Evolutionary conservation across 208 protist species (phyloP).

Genomic region (Acanthamoeba triangularis): DNA sequence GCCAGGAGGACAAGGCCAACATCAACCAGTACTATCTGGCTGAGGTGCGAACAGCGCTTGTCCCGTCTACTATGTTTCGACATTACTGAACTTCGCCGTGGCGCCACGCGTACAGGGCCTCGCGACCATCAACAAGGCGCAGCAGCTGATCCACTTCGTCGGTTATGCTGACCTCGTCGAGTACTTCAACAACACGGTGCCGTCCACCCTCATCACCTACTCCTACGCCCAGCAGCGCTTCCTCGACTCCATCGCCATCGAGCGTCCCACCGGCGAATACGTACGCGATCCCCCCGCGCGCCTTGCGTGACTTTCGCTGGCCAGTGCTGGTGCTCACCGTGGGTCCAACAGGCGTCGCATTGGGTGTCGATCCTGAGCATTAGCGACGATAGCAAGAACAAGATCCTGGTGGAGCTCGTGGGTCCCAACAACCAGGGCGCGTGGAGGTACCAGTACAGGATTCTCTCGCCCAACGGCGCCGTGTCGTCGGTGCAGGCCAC

Average conservation of each 20-base stretch:
- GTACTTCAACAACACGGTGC: slow-evolving; percentile 9
- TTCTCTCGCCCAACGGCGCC: background rate
- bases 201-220: slow-evolving; percentile 66
- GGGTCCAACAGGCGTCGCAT: background rate
- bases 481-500: background rate
- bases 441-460: slow-evolving; percentile 27
- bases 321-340: background rate
- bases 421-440: slow-evolving; percentile 3
- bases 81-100: background rate
- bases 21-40: slow-evolving; percentile 2
- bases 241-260: background rate
- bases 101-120: background rate
- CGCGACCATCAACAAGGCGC: background rate
- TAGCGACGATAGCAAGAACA: background rate
- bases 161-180: background rate
- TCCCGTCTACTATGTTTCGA: no score
- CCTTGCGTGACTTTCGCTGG: background rate
- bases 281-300: background rate
- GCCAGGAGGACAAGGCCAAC: background rate
- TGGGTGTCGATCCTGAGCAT: slow-evolving; percentile 17
- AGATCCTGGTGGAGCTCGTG: slow-evolving; percentile 25
- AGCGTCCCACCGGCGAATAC: background rate
- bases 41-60: background rate
- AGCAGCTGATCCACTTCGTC: slow-evolving; percentile 49
- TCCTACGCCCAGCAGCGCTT: background rate